These are phyloP conservation scores for Acer campestre DNA, from an alignment of 345 rosid genomes.

Conservation along the genomic window DNA sequence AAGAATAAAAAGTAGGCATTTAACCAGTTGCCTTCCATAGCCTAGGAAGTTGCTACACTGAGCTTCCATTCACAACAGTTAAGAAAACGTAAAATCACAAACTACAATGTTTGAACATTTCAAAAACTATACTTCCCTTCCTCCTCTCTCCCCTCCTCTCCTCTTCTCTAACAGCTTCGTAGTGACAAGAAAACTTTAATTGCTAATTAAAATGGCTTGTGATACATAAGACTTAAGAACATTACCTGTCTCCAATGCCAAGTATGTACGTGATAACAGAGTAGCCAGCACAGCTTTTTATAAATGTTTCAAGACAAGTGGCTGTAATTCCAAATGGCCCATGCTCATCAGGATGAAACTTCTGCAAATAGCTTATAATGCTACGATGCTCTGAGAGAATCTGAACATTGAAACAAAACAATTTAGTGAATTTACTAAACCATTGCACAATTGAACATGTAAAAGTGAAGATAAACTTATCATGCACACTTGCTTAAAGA, in stretches of 20 bases:
- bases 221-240: neutral
- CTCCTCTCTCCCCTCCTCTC: neutral
- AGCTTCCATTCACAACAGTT: neutral
- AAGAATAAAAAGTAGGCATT: neutral
- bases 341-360: conserved; percentile 96
- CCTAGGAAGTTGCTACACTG: neutral
- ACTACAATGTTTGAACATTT: conserved; percentile 1
- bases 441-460: conserved; percentile 15
- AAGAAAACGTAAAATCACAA: neutral
- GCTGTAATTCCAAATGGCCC: conserved; percentile 97
- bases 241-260: conserved; percentile 98
- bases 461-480: conserved; percentile 3
- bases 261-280: conserved; percentile 95
- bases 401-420: conserved; percentile 39
- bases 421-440: neutral
- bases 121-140: neutral
- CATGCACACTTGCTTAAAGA: neutral
- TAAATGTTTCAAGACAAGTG: conserved; percentile 91
- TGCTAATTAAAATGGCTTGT: neutral
- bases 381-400: conserved; percentile 94
- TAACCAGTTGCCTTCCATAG: neutral
- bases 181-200: neutral
- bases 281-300: conserved; percentile 98
- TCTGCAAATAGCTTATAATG: conserved; percentile 87
- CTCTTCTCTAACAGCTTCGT: neutral